Evolutionary conservation across 208 protist genomes (phyloP).

Genomic region (Wallacemonas collosoma): DNA sequence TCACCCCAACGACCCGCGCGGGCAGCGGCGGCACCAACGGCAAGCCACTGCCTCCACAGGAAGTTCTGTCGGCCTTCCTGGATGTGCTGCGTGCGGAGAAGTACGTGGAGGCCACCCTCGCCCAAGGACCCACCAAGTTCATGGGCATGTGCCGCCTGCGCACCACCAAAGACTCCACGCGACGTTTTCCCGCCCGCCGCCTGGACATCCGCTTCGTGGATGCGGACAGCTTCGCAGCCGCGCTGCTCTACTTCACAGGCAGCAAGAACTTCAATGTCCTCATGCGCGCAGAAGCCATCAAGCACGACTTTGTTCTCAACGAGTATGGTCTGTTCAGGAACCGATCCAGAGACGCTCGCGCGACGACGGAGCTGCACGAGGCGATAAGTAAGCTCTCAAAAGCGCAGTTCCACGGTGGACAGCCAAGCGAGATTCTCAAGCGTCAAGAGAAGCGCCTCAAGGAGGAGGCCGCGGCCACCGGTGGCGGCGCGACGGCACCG

Average conservation of each 20-base stretch:
- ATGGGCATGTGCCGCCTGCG: slow-evolving; percentile 88
- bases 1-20: slow-evolving; percentile 52
- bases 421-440: slow-evolving; percentile 19
- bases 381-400: slow-evolving; percentile 68
- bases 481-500: background rate
- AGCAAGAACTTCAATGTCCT: slow-evolving; percentile 93
- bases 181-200: slow-evolving; percentile 59
- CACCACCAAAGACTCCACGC: slow-evolving; percentile 19
- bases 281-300: slow-evolving; percentile 88
- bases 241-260: slow-evolving; percentile 94
- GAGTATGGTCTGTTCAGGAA: slow-evolving; percentile 88
- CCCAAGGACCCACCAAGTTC: slow-evolving; percentile 84
- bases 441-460: slow-evolving; percentile 26
- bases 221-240: slow-evolving; percentile 69
- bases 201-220: slow-evolving; percentile 91
- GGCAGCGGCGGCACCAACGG: background rate
- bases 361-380: slow-evolving; percentile 43
- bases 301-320: slow-evolving; percentile 77
- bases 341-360: slow-evolving; percentile 17
- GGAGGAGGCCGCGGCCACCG: slow-evolving; percentile 9
- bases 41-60: slow-evolving; percentile 17
- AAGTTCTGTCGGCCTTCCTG: slow-evolving; percentile 65
- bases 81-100: slow-evolving; percentile 57
- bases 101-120: slow-evolving; percentile 84
- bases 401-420: slow-evolving; percentile 51